A percentile compares a stretch with the other conserved stretches of the same genome.
phyloP scores from a whole-genome alignment of 495 filamentous ascomycete species.

The Cercophora newfieldiana region DNA sequence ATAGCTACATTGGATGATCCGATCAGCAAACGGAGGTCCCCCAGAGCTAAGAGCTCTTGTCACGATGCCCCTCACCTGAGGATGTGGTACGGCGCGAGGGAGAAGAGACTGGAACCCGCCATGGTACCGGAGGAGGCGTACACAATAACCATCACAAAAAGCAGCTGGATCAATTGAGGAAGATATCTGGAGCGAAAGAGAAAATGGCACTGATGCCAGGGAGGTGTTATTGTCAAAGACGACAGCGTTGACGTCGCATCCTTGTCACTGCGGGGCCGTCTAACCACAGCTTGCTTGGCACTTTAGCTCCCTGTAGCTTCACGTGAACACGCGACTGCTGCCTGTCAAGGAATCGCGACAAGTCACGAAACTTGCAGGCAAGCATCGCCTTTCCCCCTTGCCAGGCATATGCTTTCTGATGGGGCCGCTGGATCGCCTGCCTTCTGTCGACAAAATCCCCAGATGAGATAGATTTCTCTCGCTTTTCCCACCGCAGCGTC shows the following conservation, averaged over 20 bases:
- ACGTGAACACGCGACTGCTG: not conserved
- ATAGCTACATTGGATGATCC: slow-evolving; percentile 53
- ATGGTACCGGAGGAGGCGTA: slow-evolving; percentile 1
- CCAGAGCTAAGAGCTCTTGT: not conserved
- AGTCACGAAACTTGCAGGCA: not conserved
- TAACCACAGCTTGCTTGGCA: not conserved
- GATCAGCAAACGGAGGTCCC: not conserved
- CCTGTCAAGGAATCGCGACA: not conserved
- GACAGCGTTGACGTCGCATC: not conserved
- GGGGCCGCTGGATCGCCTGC: not conserved
- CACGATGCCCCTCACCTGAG: slow-evolving; percentile 56
- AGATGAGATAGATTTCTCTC: not conserved
- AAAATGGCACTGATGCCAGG: not conserved
- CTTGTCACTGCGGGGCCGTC: not conserved
- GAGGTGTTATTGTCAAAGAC: not conserved
- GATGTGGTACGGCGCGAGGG: slow-evolving; percentile 74
- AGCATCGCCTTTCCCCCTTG: not conserved
- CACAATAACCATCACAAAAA: not conserved
- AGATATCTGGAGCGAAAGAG: not conserved
- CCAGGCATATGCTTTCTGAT: not conserved
- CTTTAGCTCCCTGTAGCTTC: not conserved
- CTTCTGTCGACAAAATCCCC: not conserved
- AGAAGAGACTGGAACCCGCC: slow-evolving; percentile 39
- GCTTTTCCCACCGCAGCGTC: not conserved
- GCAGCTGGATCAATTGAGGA: not conserved